Conservation (phyloP, 2,329 filamentous ascomycete genomes). For the Akanthomyces dipterigenus region DNA sequence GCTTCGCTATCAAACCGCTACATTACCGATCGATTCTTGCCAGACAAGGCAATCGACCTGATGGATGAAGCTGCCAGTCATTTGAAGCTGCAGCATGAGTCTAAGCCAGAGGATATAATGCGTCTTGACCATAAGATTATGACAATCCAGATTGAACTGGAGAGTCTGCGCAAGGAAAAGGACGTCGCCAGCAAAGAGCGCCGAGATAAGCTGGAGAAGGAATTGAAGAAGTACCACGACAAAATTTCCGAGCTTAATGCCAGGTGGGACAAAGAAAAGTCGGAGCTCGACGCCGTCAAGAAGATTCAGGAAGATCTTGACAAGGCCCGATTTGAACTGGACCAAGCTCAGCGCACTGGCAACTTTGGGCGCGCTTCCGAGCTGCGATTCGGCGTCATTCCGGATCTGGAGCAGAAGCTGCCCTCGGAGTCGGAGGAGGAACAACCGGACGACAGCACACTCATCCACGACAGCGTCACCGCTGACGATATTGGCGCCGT, state of each 20-base stretch:
- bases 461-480: constrained; percentile 93
- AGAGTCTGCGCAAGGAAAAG: constrained; percentile 88
- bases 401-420: constrained; percentile 68
- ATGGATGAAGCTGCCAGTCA: constrained; percentile 94
- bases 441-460: constrained; percentile 38
- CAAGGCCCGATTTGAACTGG: constrained; percentile 74
- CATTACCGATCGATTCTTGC: constrained; percentile 90
- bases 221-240: constrained; percentile 68
- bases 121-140: constrained; percentile 90
- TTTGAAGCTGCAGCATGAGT: constrained; percentile 87
- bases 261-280: constrained; percentile 84
- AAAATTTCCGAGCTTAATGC: constrained; percentile 69
- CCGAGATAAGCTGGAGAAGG: constrained; percentile 74
- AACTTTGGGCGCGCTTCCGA: constrained; percentile 90
- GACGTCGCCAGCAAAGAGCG: constrained; percentile 85
- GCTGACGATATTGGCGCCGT: constrained; percentile 90
- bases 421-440: constrained; percentile 60
- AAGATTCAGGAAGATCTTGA: constrained; percentile 84
- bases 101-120: constrained; percentile 91
- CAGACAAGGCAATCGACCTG: constrained; percentile 94
- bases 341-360: constrained; percentile 78
- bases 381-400: constrained; percentile 81
- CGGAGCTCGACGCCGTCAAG: constrained; percentile 82
- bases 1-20: constrained; percentile 92
- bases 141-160: constrained; percentile 94